phyloP scores from a whole-genome alignment of 1,139 yeast species.

The Yamadazyma taylorii region DNA sequence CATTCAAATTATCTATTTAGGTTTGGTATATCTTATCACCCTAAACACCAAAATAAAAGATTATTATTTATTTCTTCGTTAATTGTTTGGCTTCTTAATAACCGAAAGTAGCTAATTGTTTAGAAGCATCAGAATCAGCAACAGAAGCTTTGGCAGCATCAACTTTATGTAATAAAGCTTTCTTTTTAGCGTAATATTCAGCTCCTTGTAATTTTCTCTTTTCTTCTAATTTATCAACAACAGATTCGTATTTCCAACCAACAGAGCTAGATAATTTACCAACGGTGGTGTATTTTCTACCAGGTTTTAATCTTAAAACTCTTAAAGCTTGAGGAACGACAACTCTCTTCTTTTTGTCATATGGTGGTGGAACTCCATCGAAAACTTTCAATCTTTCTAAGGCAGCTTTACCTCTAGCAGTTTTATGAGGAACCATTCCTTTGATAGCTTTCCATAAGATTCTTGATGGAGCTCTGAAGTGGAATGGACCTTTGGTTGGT shows the following conservation, averaged over 20 bases:
- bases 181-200: constrained; percentile 99
- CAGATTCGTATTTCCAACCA: constrained; percentile 99
- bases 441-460: constrained; percentile 99
- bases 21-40: constrained; percentile 6
- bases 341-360: constrained; percentile 99
- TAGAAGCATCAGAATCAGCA: constrained; percentile 72
- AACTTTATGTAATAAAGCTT: constrained; percentile 90
- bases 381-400: constrained; percentile 98
- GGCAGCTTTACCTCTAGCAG: constrained; percentile 99
- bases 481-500: constrained; percentile 99
- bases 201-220: constrained; percentile 99
- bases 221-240: constrained; percentile 97
- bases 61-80: background rate
- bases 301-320: constrained; percentile 98
- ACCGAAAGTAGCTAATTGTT: constrained; percentile 78
- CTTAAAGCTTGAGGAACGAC: constrained; percentile 99
- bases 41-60: constrained; percentile 3
- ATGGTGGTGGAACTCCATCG: constrained; percentile 99
- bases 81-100: constrained; percentile 45
- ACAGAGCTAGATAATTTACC: constrained; percentile 96
- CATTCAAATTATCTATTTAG: constrained; percentile 13
- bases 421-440: constrained; percentile 99
- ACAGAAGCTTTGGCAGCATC: constrained; percentile 80
- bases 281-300: constrained; percentile 99
- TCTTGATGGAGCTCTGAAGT: constrained; percentile 99